Evolutionary conservation across 352 stramenopile species (phyloP), one percentile per base, ranked within the genome.

Genomic region (Pythium guiyangense): DNA sequence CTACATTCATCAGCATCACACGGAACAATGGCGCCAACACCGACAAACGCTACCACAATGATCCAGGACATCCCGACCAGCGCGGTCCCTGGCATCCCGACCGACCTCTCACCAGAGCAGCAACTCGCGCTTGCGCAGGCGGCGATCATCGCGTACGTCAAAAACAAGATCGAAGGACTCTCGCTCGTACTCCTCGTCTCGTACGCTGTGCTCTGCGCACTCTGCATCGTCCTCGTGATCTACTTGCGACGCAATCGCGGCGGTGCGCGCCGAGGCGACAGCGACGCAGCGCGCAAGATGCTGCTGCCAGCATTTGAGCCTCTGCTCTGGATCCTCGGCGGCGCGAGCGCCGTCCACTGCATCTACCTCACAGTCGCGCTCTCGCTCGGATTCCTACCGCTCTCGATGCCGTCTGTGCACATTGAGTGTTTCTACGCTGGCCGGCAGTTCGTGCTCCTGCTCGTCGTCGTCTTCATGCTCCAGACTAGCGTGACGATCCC

Each of bases 241-340:
- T 84, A 86, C 56, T 60, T 85, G 61, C 77, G 71, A 1, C 57
- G 72, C 55, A 74, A 83, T 29, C 67, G 72, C 18, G 54, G 67
- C n/a, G 57, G 69, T 0, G 71, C 72, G 0, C 67, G 69, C 46
- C 69, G 71, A 14, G 74, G 73, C 17, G 63, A 79, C 27, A 57
- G 59, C 0, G 55, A 58, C 26, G 77, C 77, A 37, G 75, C 74
- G 11, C 63, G 73, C 9, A 81, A 84, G 65, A 49, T 46, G 12
- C 26, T 92, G 5, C 54, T 82, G 25, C 72, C 72, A 0, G 64
- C 72, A 10, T 80, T 80, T 29, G 71, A 82, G 49, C 72, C 72
- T 6, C 55, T 82, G 39, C 57, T 82, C 4, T 82, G 72, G 72
- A 70, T 71, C 22, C 59, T 80, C 17, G 56, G 29, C 2, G 29